Conservation (phyloP, 768 basidiomycete genomes). For the Lyophyllum shimeji region DNA sequence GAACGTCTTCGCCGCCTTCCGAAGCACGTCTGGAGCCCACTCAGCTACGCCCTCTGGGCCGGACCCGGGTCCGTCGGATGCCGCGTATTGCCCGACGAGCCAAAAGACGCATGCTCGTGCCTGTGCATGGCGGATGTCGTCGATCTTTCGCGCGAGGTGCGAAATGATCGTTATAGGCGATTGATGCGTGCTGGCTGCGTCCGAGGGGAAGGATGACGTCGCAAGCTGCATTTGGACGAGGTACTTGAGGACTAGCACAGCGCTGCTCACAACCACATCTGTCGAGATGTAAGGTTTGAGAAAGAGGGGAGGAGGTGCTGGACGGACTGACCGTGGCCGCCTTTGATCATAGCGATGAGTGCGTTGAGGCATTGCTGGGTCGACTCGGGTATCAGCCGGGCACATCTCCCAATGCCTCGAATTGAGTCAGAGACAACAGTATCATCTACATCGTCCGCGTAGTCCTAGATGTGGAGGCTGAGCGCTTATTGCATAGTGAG, state of each 20-base stretch:
- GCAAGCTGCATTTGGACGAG: slow-evolving; percentile 72
- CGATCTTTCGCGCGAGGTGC: slow-evolving; percentile 73
- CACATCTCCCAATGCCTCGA: slow-evolving; percentile 75
- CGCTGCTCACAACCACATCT: slow-evolving; percentile 79
- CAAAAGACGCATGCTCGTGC: slow-evolving; percentile 89
- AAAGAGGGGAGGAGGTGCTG: background rate
- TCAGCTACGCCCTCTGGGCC: slow-evolving; percentile 58
- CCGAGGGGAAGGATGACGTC: slow-evolving; percentile 20
- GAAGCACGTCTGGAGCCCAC: slow-evolving; percentile 89
- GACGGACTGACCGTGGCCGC: slow-evolving; percentile 58
- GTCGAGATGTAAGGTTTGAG: background rate
- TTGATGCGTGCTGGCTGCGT: slow-evolving; percentile 26
- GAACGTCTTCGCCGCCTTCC: slow-evolving; percentile 78
- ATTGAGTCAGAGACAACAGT: slow-evolving; percentile 71
- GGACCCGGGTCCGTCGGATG: slow-evolving; percentile 30
- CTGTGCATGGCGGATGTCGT: slow-evolving; percentile 75
- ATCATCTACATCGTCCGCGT: slow-evolving; percentile 77
- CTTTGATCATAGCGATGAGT: slow-evolving; percentile 80
- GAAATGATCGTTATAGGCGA: slow-evolving; percentile 70
- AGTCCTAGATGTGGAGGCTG: slow-evolving; percentile 52
- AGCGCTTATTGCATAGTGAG: background rate
- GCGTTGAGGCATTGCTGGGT: slow-evolving; percentile 71
- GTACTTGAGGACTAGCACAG: slow-evolving; percentile 83
- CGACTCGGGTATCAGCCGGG: slow-evolving; percentile 65
- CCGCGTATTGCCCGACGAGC: slow-evolving; percentile 89